phyloP scores from a whole-genome alignment of 2,329 filamentous ascomycete genomes.

The Cyanodermella asteris region DNA sequence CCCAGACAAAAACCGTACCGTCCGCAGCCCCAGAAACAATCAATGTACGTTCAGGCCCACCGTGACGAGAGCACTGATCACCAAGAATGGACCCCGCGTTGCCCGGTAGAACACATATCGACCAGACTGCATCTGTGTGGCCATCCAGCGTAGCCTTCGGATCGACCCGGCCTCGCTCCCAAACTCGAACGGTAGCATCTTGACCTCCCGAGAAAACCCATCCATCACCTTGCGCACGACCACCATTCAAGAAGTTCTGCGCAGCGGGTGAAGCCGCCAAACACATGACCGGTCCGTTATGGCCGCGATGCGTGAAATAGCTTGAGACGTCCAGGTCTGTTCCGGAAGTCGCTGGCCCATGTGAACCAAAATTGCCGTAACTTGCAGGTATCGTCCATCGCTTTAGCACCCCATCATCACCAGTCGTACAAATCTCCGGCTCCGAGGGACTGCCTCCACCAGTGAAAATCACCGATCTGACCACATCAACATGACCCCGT shows the following conservation, averaged over 20 bases:
- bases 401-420: conserved; percentile 90
- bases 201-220: conserved; percentile 98
- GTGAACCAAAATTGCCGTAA: conserved; percentile 40
- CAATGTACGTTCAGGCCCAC: conserved; percentile 64
- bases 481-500: conserved; percentile 78
- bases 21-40: conserved; percentile 85
- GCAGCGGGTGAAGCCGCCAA: conserved; percentile 72
- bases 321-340: conserved; percentile 79
- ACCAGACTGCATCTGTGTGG: conserved; percentile 91
- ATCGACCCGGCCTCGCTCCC: conserved; percentile 85
- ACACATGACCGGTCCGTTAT: conserved; percentile 72
- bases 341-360: conserved; percentile 24
- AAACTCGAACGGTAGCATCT: conserved; percentile 78
- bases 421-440: conserved; percentile 87
- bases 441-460: conserved; percentile 88
- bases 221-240: conserved; percentile 71
- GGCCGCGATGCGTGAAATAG: conserved; percentile 88
- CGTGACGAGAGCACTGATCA: conserved; percentile 44
- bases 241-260: conserved; percentile 73
- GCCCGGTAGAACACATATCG: conserved; percentile 73
- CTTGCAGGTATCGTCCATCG: conserved; percentile 82
- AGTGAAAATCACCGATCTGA: conserved; percentile 88
- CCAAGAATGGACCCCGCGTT: conserved; percentile 67
- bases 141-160: conserved; percentile 87
- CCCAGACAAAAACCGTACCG: conserved; percentile 82